phyloP scores from a whole-genome alignment of 441 rosid genomes.

The Brassica balearica region DNA sequence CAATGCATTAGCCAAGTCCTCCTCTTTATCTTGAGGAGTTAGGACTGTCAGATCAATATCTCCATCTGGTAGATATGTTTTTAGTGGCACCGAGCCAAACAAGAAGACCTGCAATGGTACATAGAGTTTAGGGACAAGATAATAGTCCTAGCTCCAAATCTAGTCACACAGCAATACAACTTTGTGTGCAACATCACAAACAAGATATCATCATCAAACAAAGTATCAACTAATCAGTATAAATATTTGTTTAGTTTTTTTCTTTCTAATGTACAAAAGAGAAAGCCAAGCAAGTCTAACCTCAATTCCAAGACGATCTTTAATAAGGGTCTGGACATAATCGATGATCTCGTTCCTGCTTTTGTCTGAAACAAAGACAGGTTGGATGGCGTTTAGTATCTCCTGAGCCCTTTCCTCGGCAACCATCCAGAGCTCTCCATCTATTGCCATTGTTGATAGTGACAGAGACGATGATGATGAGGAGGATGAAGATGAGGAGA shows the following conservation, averaged over 20 bases:
- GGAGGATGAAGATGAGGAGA: conserved; percentile 34
- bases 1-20: conserved; percentile 59
- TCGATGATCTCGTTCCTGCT: conserved; percentile 63
- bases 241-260: not conserved
- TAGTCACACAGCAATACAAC: not conserved
- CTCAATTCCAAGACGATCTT: conserved; percentile 60
- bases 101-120: conserved; percentile 59
- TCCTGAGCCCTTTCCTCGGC: conserved; percentile 78
- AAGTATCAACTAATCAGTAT: not conserved
- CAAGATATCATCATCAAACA: not conserved
- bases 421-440: conserved; percentile 63
- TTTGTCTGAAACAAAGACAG: conserved; percentile 63
- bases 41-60: conserved; percentile 87
- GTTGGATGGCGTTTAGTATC: conserved; percentile 66
- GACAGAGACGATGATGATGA: conserved; percentile 47
- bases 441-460: conserved; percentile 50
- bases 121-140: too few relatives aligned
- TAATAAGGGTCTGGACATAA: conserved; percentile 58
- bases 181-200: not conserved
- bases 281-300: conserved; percentile 33
- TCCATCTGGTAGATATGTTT: conserved; percentile 94
- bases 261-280: not conserved
- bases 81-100: conserved; percentile 88
- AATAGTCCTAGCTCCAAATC: not conserved
- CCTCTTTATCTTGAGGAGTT: conserved; percentile 60